Evolutionary conservation across 345 rosid species (phyloP), one percentile per base, ranked within the genome.

Genomic region (Aquilaria sinensis): DNA sequence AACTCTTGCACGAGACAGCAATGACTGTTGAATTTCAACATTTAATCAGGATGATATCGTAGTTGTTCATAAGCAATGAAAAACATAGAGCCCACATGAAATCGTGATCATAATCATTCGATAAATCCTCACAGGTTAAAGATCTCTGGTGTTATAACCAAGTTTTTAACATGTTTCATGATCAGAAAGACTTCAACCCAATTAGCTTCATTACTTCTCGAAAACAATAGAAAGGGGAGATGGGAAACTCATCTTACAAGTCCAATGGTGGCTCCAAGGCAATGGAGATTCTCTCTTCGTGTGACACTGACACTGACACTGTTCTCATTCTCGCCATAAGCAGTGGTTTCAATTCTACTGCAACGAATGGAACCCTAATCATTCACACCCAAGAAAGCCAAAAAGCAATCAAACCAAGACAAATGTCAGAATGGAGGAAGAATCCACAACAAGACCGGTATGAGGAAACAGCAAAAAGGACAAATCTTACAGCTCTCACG

Each of bases 201-300:
- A 23, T 23, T 23, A 23, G 23, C 23, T 23, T 23, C 23, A 23
- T 23, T 23, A 23, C 23, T 23, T 23, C 23, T 23, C 23, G 23
- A 23, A 23, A 23, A 23, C 23, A 23, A 23, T 23, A 23, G 23
- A 23, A 3, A 6, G 34, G 11, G 41, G 60, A 52, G 55, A 47
- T 43, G 46, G 46, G 15, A 12, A 32, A 12, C 33, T 50, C 56
- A 37, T 66, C 70, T 63, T 76, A 85, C 96, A 86, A 89, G 51
- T 77, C 90, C 86, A 55, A 87, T n/a, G 29, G 83, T 54, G 6
- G 83, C 81, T 46, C 87, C 88, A 55, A 76, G 63, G 72, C 76
- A 73, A 65, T 79, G 82, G 57, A 87, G 79, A 70, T 79, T 66
- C 56, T 89, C 87, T 65, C 96, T 80, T 47, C 98, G 77, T 47